phyloP scores from a whole-genome alignment of 1,139 yeast species.

The Protomyces inouyei region DNA sequence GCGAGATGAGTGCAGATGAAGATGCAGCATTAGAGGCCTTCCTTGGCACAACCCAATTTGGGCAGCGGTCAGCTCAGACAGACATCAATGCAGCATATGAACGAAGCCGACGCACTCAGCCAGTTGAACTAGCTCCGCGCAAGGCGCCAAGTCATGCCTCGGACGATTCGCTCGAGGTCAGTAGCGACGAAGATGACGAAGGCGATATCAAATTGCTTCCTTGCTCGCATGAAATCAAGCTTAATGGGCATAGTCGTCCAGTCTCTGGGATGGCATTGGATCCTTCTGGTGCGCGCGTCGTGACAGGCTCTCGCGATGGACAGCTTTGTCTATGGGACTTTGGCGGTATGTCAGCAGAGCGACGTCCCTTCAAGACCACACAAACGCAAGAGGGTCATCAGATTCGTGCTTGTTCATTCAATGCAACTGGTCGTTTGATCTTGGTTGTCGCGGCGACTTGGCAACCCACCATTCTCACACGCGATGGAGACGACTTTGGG shows the following conservation, averaged over 20 bases:
- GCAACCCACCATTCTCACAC: constrained; percentile 34
- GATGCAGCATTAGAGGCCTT: not conserved
- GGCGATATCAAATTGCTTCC: constrained; percentile 37
- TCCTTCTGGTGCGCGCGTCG: constrained; percentile 38
- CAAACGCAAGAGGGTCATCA: constrained; percentile 39
- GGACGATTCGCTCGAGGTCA: constrained; percentile 20
- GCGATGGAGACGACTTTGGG: constrained; percentile 33
- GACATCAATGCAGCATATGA: constrained; percentile 13
- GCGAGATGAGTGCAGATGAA: not conserved
- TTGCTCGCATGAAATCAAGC: constrained; percentile 38
- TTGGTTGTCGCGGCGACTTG: constrained; percentile 37
- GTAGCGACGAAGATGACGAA: constrained; percentile 33
- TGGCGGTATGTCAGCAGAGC: constrained; percentile 38
- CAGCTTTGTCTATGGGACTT: constrained; percentile 41
- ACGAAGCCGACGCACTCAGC: not conserved
- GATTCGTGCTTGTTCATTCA: constrained; percentile 35
- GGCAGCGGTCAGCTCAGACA: not conserved
- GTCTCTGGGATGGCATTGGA: constrained; percentile 39
- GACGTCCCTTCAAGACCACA: constrained; percentile 36
- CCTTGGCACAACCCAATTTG: constrained; percentile 16
- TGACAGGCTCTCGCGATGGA: constrained; percentile 38
- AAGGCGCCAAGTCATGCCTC: not conserved
- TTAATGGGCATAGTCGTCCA: constrained; percentile 37
- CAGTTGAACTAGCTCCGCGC: not conserved
- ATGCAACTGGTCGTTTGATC: constrained; percentile 35